Conservation (phyloP, 2,329 filamentous ascomycete species). For the Paracoccidioides brasiliensis region DNA sequence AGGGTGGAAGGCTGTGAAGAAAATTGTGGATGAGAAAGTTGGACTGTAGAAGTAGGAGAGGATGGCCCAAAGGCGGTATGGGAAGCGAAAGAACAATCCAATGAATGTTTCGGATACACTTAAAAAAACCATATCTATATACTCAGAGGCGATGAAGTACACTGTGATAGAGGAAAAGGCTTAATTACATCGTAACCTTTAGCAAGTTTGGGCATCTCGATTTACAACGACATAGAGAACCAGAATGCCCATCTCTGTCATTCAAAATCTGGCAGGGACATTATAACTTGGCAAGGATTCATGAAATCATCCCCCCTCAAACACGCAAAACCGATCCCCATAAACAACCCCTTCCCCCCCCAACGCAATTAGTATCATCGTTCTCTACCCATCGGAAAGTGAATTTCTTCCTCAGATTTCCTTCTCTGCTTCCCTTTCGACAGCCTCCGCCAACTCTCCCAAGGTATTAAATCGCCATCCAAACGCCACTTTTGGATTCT, state of each 20-base stretch:
- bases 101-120: background rate
- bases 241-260: too few species aligned
- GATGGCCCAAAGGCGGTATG: too few species aligned
- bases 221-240: too few species aligned
- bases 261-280: too few species aligned
- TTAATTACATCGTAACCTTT: too few species aligned
- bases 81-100: background rate
- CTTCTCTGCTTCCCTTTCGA: conserved; percentile 7
- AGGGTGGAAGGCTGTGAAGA: conserved; percentile 61
- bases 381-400: too few species aligned
- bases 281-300: too few species aligned
- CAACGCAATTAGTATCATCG: too few species aligned
- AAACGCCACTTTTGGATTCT: conserved; percentile 22
- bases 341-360: too few species aligned
- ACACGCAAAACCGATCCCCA: too few species aligned
- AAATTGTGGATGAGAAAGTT: conserved; percentile 63
- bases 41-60: conserved; percentile 18
- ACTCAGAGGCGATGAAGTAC: background rate
- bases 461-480: conserved; percentile 48
- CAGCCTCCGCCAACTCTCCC: conserved; percentile 47
- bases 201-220: too few species aligned
- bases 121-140: background rate
- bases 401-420: background rate
- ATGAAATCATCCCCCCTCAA: too few species aligned
- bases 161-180: background rate